These are phyloP conservation scores for Salix brachista DNA, from an alignment of 345 rosid genomes.

Conservation along the genomic window DNA sequence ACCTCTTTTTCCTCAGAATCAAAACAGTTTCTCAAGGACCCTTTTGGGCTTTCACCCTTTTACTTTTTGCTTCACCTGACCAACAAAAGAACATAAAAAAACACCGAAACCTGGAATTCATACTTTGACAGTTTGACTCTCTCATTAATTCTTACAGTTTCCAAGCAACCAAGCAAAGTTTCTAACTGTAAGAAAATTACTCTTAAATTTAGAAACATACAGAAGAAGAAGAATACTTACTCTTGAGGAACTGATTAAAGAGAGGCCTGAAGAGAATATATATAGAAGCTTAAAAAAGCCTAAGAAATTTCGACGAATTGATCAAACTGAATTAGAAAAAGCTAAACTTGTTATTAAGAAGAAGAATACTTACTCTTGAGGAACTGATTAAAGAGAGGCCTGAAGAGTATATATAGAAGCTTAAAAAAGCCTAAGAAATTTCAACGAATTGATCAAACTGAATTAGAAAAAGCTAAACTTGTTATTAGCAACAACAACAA, in stretches of 20 bases:
- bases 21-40: not conserved
- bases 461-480: not conserved
- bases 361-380: not conserved
- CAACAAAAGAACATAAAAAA: not conserved
- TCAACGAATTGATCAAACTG: slow-evolving; percentile 4
- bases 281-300: not conserved
- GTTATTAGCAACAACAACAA: not conserved
- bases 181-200: not conserved
- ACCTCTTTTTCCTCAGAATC: not conserved
- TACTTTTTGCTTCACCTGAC: not conserved
- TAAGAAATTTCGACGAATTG: slow-evolving; percentile 3
- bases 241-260: not conserved
- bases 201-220: not conserved
- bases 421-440: not conserved
- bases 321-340: not conserved
- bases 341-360: not conserved
- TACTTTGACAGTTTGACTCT: not conserved
- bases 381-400: not conserved
- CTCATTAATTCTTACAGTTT: not conserved
- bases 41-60: not conserved
- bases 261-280: not conserved
- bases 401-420: not conserved
- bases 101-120: not conserved
- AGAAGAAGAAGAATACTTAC: not conserved
- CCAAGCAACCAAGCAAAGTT: not conserved